These are phyloP conservation scores for Rhizophagus prolifer DNA, from an alignment of 192 early-diverging fungal genomes.

Conservation along the genomic window DNA sequence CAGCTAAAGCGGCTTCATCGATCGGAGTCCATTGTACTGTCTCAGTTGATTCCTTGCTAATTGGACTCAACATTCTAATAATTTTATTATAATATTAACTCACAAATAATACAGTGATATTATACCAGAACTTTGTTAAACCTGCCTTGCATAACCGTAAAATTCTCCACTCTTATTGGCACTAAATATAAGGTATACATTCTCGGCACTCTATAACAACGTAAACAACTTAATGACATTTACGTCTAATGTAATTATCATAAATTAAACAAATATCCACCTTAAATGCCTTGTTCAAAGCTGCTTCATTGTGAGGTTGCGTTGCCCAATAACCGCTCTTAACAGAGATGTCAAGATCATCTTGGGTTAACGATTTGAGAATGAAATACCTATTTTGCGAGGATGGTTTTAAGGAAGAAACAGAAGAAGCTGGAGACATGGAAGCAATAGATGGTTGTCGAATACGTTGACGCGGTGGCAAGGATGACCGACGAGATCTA, in stretches of 20 bases:
- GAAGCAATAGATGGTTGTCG: conserved; percentile 20
- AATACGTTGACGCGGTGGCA: conserved; percentile 20
- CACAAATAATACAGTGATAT: background rate
- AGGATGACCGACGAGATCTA: conserved; percentile 30
- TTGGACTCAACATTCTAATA: conserved; percentile 38
- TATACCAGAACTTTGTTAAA: background rate
- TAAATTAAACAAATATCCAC: conserved; percentile 17
- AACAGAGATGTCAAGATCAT: conserved; percentile 52
- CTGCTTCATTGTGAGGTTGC: conserved; percentile 47
- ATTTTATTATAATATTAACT: background rate
- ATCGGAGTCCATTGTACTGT: conserved; percentile 34
- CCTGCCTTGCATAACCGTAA: conserved; percentile 49
- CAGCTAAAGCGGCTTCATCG: conserved; percentile 34
- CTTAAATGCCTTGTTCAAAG: conserved; percentile 47
- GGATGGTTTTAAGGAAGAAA: conserved; percentile 34
- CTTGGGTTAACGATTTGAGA: conserved; percentile 49
- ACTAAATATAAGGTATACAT: conserved; percentile 52
- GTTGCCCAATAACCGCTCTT: conserved; percentile 51
- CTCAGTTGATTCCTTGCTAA: conserved; percentile 34
- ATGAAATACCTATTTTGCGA: conserved; percentile 46
- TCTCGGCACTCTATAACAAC: conserved; percentile 35
- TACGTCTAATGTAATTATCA: no score
- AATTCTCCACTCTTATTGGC: conserved; percentile 56
- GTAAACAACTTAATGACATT: background rate
- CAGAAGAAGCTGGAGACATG: conserved; percentile 26